Evolutionary conservation across 331 rosid species (phyloP).

Genomic region (Malus hybrid): DNA sequence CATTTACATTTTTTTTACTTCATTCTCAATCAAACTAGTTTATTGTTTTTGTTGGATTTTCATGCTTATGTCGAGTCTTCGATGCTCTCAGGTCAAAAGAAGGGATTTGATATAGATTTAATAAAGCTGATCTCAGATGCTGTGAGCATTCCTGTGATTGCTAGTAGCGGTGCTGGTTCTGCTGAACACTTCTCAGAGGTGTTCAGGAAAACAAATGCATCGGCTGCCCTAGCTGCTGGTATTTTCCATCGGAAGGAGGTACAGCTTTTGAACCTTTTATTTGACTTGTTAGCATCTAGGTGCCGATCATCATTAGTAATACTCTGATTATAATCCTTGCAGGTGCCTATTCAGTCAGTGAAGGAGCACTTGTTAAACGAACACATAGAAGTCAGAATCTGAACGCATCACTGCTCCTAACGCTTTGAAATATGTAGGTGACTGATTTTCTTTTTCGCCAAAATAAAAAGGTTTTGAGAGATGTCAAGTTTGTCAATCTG

Average conservation of each 20-base stretch:
- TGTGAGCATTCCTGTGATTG: constrained; percentile 78
- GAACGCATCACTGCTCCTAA: neutral
- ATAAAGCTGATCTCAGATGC: constrained; percentile 69
- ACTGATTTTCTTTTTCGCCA: neutral
- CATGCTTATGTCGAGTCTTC: neutral
- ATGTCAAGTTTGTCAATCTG: neutral
- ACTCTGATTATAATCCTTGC: constrained; percentile 3
- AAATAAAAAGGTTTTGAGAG: neutral
- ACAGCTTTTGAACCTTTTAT: neutral
- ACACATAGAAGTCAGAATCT: constrained; percentile 68
- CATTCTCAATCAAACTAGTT: neutral
- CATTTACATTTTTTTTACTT: neutral
- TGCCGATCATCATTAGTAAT: neutral
- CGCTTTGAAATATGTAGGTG: neutral
- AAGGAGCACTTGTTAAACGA: constrained; percentile 59
- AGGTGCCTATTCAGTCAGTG: constrained; percentile 64
- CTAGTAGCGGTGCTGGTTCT: constrained; percentile 91
- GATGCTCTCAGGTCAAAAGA: constrained; percentile 73
- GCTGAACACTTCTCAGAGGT: constrained; percentile 77
- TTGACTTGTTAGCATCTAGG: neutral
- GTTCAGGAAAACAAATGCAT: constrained; percentile 60
- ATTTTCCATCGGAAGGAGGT: constrained; percentile 97
- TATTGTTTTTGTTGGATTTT: neutral
- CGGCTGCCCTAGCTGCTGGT: constrained; percentile 94
- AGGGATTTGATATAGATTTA: constrained; percentile 80